Conservation (phyloP, 108 stramenopile species). For the Skeletonema costatum region DNA sequence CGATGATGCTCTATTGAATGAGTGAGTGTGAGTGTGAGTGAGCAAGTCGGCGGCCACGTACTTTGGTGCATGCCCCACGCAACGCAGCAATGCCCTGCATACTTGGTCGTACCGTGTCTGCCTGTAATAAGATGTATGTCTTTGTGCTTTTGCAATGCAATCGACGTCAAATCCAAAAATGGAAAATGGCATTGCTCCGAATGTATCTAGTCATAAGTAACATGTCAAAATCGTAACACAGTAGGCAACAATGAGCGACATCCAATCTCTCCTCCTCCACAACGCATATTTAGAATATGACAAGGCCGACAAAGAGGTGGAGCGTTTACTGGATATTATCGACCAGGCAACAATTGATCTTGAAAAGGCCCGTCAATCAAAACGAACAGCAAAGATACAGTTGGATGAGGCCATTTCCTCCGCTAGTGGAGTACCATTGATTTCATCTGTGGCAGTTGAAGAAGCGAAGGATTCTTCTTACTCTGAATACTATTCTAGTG, state of each 20-base stretch:
- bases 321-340: conserved; percentile 33
- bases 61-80: too few relatives aligned
- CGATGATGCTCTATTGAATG: neutral
- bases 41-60: too few relatives aligned
- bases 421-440: neutral
- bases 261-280: neutral
- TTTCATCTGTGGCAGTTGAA: neutral
- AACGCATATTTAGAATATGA: conserved; percentile 20
- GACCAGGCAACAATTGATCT: conserved; percentile 28
- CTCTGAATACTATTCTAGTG: neutral
- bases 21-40: too few relatives aligned
- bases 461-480: neutral
- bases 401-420: conserved; percentile 31
- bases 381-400: conserved; percentile 21
- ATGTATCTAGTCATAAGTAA: too few relatives aligned
- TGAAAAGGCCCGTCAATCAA: conserved; percentile 9
- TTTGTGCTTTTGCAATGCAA: too few relatives aligned
- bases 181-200: too few relatives aligned
- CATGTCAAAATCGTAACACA: too few relatives aligned
- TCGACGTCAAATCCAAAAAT: too few relatives aligned
- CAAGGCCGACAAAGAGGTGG: conserved; percentile 28
- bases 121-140: too few relatives aligned
- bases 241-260: neutral
- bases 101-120: too few relatives aligned
- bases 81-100: too few relatives aligned